A percentile compares a stretch with the other conserved stretches of the same genome.
Conservation (phyloP, 305 asterid species). For the Fraxinus angustifolia region DNA sequence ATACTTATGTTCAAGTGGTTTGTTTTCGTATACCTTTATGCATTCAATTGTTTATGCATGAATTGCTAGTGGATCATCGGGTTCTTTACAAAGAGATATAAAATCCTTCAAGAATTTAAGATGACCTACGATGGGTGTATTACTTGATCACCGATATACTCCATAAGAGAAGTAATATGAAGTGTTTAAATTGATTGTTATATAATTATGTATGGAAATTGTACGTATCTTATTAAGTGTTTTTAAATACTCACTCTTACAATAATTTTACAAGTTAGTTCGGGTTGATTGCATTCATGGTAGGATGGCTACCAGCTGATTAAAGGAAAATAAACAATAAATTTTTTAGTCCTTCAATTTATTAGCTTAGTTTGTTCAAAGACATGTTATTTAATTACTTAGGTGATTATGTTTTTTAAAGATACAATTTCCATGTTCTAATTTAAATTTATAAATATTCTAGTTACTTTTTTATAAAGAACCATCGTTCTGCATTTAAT, state of each 20-base stretch:
- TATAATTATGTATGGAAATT: no score
- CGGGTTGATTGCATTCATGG: not conserved
- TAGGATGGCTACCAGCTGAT: not conserved
- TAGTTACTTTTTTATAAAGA: not conserved
- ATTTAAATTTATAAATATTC: no score
- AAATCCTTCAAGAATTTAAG: not conserved
- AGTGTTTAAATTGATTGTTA: not conserved
- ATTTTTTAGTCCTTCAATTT: not conserved
- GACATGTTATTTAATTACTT: not conserved
- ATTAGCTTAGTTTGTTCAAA: not conserved
- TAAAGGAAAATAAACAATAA: not conserved
- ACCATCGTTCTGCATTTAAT: not conserved
- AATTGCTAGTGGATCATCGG: not conserved
- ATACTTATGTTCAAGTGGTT: not conserved
- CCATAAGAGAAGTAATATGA: not conserved
- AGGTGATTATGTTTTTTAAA: not conserved
- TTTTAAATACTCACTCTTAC: not conserved
- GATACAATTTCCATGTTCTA: not conserved
- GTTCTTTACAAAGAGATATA: not conserved
- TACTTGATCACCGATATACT: not conserved
- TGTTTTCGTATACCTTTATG: not conserved
- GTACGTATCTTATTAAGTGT: not conserved
- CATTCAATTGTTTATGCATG: not conserved
- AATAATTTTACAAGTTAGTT: not conserved
- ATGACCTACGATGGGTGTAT: not conserved